Percentiles rank a stretch among this genome's conserved stretches.
phyloP scores from a whole-genome alignment of 805 yeast genomes.

The Wickerhamiella australiensis region DNA sequence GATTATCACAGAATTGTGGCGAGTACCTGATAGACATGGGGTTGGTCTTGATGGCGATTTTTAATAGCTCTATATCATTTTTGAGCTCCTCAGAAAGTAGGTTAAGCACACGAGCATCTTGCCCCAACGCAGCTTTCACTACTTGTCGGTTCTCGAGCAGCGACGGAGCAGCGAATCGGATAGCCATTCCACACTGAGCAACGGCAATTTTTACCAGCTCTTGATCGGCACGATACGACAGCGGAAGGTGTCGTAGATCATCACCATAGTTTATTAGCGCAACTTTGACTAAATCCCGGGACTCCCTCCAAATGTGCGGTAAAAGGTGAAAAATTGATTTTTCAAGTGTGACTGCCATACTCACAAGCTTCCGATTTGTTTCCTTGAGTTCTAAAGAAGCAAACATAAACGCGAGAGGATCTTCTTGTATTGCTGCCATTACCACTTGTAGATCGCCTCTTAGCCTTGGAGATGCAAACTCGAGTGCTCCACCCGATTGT shows the following conservation, averaged over 20 bases:
- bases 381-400: background rate
- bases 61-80: background rate
- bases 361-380: background rate
- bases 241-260: background rate
- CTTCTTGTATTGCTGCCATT: background rate
- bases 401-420: background rate
- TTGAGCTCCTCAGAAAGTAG: background rate
- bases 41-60: background rate
- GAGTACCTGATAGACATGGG: constrained; percentile 1
- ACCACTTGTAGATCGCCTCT: background rate
- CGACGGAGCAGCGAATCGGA: background rate
- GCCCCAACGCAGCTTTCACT: background rate
- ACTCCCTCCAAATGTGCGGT: background rate
- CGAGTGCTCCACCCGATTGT: background rate
- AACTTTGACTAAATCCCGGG: background rate
- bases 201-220: background rate
- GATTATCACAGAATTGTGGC: background rate
- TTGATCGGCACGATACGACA: background rate
- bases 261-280: background rate
- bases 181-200: background rate
- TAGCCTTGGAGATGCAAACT: background rate
- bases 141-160: background rate
- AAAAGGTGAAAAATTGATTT: background rate
- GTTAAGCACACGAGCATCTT: background rate
- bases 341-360: background rate